Conservation (phyloP, 1,284 basidiomycete genomes). For the Pisolithus thermaeus region DNA sequence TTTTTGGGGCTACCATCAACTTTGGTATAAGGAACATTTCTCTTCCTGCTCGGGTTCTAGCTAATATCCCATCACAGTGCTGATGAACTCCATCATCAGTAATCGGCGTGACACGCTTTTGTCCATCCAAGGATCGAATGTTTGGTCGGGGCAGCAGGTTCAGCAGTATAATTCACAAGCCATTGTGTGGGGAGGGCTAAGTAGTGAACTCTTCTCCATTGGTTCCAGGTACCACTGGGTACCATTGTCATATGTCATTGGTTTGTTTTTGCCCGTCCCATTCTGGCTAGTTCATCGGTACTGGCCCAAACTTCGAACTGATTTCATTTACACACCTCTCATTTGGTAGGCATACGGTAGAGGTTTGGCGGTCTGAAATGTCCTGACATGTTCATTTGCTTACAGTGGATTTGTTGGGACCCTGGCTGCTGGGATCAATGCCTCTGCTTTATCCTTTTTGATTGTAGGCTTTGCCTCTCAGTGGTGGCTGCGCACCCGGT, state of each 20-base stretch:
- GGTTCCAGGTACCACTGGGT: slow-evolving; percentile 49
- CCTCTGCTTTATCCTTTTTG: slow-evolving; percentile 35
- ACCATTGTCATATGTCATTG: slow-evolving; percentile 46
- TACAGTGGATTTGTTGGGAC: slow-evolving; percentile 27
- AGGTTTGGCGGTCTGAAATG: neutral
- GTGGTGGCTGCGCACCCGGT: slow-evolving; percentile 49
- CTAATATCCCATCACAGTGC: slow-evolving; percentile 7
- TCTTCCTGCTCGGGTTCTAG: neutral
- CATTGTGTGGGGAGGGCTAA: slow-evolving; percentile 56
- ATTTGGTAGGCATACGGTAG: slow-evolving; percentile 28
- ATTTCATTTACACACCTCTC: slow-evolving; percentile 42
- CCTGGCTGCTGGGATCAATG: slow-evolving; percentile 45
- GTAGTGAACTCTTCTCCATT: slow-evolving; percentile 46
- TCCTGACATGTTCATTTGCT: slow-evolving; percentile 1
- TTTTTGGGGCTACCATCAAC: slow-evolving; percentile 46
- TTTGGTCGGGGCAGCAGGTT: slow-evolving; percentile 51
- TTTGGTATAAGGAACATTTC: slow-evolving; percentile 31
- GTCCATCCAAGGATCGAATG: slow-evolving; percentile 43
- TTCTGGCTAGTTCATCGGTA: slow-evolving; percentile 36
- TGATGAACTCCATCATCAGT: slow-evolving; percentile 52
- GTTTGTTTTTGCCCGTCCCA: slow-evolving; percentile 43
- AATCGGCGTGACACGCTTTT: slow-evolving; percentile 35
- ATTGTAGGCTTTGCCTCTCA: slow-evolving; percentile 50
- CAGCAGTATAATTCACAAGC: slow-evolving; percentile 54
- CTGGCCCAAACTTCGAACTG: slow-evolving; percentile 24